Percentiles rank a stretch among this genome's conserved stretches.
Conservation (phyloP, 2,329 filamentous ascomycete genomes). For the Colletotrichum destructivum region DNA sequence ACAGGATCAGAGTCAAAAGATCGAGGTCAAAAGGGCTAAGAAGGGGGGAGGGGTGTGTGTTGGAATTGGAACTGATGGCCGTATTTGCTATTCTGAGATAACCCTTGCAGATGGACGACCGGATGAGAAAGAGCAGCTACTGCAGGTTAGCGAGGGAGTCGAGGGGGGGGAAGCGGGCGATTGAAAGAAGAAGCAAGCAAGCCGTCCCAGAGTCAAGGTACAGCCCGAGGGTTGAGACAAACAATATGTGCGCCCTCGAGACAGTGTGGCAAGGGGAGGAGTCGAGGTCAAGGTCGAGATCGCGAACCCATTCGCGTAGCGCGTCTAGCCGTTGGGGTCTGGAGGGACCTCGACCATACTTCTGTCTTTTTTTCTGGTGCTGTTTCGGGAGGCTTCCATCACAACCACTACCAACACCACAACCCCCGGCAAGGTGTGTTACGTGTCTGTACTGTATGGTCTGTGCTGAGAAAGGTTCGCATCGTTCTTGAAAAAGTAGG, state of each 20-base stretch:
- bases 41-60: slow-evolving; percentile 4
- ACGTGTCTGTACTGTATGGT: background rate
- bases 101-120: slow-evolving; percentile 36
- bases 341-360: slow-evolving; percentile 13
- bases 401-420: slow-evolving; percentile 60
- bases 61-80: slow-evolving; percentile 6
- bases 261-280: slow-evolving; percentile 15
- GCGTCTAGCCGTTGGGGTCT: slow-evolving; percentile 2
- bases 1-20: background rate
- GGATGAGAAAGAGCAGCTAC: slow-evolving; percentile 23
- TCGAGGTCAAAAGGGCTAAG: slow-evolving; percentile 3
- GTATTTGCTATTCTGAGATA: slow-evolving; percentile 12
- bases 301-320: slow-evolving; percentile 11
- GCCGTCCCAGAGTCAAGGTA: slow-evolving; percentile 28
- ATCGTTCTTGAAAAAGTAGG: background rate
- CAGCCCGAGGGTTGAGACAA: slow-evolving; percentile 19
- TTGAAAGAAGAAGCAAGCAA: slow-evolving; percentile 30
- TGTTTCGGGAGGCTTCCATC: slow-evolving; percentile 55
- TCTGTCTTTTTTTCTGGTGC: background rate
- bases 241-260: slow-evolving; percentile 5
- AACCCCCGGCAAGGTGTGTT: slow-evolving; percentile 57
- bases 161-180: slow-evolving; percentile 17
- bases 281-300: slow-evolving; percentile 5
- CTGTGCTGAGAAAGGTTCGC: background rate
- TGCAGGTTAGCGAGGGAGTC: slow-evolving; percentile 25